These are phyloP conservation scores for Hypsizygus marmoreus DNA, from an alignment of 768 basidiomycete species.

Conservation along the genomic window DNA sequence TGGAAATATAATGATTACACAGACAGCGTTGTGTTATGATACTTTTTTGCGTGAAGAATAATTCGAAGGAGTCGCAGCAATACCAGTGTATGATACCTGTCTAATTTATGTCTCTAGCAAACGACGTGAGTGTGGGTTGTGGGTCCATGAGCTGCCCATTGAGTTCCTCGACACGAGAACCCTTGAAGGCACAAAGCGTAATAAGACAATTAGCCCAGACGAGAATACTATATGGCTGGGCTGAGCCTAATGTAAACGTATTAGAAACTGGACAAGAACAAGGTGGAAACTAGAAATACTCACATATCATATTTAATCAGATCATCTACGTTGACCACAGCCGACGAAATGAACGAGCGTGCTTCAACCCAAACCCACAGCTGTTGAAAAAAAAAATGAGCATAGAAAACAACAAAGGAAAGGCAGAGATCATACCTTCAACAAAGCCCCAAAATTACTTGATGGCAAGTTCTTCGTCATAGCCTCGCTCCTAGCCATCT, in stretches of 20 bases:
- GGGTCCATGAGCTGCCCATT: too few species aligned
- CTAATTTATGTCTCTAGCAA: too few species aligned
- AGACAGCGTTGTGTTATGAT: too few species aligned
- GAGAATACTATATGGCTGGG: constrained; percentile 26
- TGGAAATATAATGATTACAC: too few species aligned
- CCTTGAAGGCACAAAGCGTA: too few species aligned
- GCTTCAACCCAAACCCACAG: constrained; percentile 95
- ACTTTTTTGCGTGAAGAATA: too few species aligned
- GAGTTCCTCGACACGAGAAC: too few species aligned
- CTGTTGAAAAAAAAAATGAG: constrained; percentile 37
- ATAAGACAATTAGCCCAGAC: background rate
- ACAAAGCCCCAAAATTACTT: constrained; percentile 78
- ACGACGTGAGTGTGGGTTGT: too few species aligned
- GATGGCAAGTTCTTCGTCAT: constrained; percentile 60
- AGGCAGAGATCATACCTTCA: constrained; percentile 66
- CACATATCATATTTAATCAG: constrained; percentile 87
- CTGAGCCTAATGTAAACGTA: constrained; percentile 21
- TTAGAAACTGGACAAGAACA: too few species aligned
- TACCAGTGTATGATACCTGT: too few species aligned
- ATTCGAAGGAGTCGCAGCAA: too few species aligned
- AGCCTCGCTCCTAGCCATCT: constrained; percentile 77
- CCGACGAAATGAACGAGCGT: constrained; percentile 78
- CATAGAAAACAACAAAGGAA: background rate
- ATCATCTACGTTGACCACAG: constrained; percentile 81
- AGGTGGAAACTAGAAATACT: constrained; percentile 36